Evolutionary conservation across 208 protist genomes (phyloP).

Genomic region (Polymyxa betae): DNA sequence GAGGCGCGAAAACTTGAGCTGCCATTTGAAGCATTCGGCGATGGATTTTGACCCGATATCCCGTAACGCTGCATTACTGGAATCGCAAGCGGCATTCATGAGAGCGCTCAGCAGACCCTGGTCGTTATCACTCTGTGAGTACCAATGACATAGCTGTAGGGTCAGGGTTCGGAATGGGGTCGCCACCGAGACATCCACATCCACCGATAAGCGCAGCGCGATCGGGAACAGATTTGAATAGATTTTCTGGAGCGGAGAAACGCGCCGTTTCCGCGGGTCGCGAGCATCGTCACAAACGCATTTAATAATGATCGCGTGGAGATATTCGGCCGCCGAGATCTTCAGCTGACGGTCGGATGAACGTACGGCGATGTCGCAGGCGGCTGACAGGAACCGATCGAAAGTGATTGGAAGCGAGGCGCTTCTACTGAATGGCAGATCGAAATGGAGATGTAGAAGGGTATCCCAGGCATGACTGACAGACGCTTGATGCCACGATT

Average conservation of each 20-base stretch:
- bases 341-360: neutral
- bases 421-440: neutral
- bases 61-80: neutral
- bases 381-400: neutral
- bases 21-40: neutral
- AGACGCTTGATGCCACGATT: neutral
- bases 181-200: neutral
- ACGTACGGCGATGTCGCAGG: neutral
- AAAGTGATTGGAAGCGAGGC: neutral
- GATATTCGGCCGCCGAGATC: neutral
- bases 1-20: neutral
- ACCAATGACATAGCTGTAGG: neutral
- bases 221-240: neutral
- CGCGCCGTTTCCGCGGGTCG: neutral
- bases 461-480: neutral
- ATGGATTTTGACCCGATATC: neutral
- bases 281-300: neutral
- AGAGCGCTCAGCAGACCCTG: neutral
- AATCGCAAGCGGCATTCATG: neutral
- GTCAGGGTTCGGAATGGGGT: neutral
- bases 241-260: neutral
- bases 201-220: neutral
- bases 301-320: neutral
- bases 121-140: neutral
- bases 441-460: neutral